phyloP scores from a whole-genome alignment of 352 stramenopile species.

The Globisporangium spiculum region DNA sequence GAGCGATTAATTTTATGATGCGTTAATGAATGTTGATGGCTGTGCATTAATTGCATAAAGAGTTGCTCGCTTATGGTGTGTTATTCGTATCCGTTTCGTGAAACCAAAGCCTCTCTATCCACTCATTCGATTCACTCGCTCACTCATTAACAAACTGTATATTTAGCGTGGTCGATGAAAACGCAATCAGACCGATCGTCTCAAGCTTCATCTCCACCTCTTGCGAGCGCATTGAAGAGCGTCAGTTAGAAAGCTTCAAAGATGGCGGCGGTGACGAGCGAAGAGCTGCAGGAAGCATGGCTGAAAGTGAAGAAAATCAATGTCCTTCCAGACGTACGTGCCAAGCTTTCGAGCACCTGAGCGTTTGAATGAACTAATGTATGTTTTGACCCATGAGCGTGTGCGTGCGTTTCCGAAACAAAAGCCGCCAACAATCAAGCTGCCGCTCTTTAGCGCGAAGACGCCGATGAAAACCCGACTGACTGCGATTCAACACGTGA shows the following conservation, averaged over 20 bases:
- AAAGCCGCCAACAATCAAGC: slow-evolving; percentile 63
- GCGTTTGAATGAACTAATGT: background rate
- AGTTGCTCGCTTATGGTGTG: background rate
- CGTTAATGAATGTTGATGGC: slow-evolving; percentile 31
- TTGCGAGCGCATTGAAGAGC: background rate
- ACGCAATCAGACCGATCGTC: background rate
- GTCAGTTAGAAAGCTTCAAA: background rate
- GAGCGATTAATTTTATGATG: slow-evolving; percentile 84
- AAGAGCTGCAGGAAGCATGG: slow-evolving; percentile 69
- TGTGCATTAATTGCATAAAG: slow-evolving; percentile 1
- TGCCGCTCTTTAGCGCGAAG: slow-evolving; percentile 54
- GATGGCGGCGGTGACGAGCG: slow-evolving; percentile 59
- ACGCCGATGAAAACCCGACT: slow-evolving; percentile 59
- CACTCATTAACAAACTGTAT: background rate
- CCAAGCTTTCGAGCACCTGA: no score
- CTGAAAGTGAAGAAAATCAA: slow-evolving; percentile 63
- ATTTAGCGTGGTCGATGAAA: background rate
- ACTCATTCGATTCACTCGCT: background rate
- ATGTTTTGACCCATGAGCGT: background rate
- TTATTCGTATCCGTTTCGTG: slow-evolving; percentile 9
- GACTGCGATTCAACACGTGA: slow-evolving; percentile 56
- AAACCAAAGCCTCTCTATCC: background rate
- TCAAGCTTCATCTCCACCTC: background rate
- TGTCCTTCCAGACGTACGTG: slow-evolving; percentile 41
- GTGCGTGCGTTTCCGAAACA: background rate